These are phyloP conservation scores for Rhizopogon rudus DNA, from an alignment of 768 basidiomycete species.

Conservation along the genomic window DNA sequence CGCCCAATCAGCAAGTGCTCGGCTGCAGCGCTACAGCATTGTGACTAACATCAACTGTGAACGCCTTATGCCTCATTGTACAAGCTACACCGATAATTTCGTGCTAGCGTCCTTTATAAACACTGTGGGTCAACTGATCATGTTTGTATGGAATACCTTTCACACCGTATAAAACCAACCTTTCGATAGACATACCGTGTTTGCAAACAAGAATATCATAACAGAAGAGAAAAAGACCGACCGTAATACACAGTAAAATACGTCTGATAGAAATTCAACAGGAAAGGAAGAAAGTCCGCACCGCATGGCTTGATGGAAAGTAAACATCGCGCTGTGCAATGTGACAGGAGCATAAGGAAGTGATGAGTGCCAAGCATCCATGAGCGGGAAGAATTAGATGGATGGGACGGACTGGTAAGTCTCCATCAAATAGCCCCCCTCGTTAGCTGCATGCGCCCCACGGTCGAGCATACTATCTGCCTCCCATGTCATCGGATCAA, in stretches of 20 bases:
- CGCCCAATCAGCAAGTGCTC: not conserved
- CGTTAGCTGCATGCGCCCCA: not conserved
- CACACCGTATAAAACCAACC: conserved; percentile 1
- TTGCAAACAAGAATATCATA: conserved; percentile 5
- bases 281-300: conserved; percentile 18
- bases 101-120: not conserved
- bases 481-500: conserved; percentile 14
- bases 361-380: conserved; percentile 23
- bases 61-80: not conserved
- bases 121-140: not conserved
- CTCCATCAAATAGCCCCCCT: conserved; percentile 18
- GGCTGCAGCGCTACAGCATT: not conserved
- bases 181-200: conserved; percentile 4
- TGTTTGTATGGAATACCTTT: not conserved
- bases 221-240: conserved; percentile 20
- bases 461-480: conserved; percentile 16
- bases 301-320: conserved; percentile 16
- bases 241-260: conserved; percentile 26
- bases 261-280: conserved; percentile 9
- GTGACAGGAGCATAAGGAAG: conserved; percentile 9
- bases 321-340: conserved; percentile 2
- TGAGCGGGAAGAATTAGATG: conserved; percentile 21
- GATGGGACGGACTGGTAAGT: conserved; percentile 33
- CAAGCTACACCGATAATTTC: no score
- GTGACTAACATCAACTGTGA: not conserved